Evolutionary conservation across 2,329 filamentous ascomycete genomes (phyloP).

Genomic region (Xylariaceae sp.): DNA sequence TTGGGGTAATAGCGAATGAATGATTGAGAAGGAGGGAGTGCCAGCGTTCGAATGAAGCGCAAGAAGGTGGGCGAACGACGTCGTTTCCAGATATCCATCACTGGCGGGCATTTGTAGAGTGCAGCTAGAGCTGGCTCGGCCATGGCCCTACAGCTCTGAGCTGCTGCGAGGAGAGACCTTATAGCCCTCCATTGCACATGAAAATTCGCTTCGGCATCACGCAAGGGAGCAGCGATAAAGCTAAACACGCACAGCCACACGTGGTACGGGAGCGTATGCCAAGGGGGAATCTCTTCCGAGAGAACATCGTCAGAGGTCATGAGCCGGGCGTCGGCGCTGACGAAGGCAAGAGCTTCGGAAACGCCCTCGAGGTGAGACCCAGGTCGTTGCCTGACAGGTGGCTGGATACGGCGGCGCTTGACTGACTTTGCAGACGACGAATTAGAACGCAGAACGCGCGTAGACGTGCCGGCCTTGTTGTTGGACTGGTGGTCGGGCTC

Average conservation of each 20-base stretch:
- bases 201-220: constrained; percentile 38
- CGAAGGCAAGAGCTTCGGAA: neutral
- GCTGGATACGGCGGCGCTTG: constrained; percentile 13
- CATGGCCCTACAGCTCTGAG: constrained; percentile 59
- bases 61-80: constrained; percentile 41
- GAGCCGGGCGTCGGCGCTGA: neutral
- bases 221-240: constrained; percentile 57
- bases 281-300: constrained; percentile 44
- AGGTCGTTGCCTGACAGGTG: neutral
- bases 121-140: constrained; percentile 67
- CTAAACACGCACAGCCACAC: constrained; percentile 66
- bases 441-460: constrained; percentile 3
- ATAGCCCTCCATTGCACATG: constrained; percentile 38
- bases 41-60: constrained; percentile 46
- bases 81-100: constrained; percentile 42
- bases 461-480: neutral
- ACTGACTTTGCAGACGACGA: neutral
- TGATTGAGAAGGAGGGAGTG: constrained; percentile 40
- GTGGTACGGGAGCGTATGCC: constrained; percentile 53
- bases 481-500: constrained; percentile 19
- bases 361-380: neutral
- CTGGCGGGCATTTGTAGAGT: constrained; percentile 64
- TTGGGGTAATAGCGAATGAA: constrained; percentile 64
- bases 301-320: constrained; percentile 1
- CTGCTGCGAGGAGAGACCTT: constrained; percentile 51